phyloP scores from a whole-genome alignment of 2,329 filamentous ascomycete genomes.

The Diaporthe capsici region DNA sequence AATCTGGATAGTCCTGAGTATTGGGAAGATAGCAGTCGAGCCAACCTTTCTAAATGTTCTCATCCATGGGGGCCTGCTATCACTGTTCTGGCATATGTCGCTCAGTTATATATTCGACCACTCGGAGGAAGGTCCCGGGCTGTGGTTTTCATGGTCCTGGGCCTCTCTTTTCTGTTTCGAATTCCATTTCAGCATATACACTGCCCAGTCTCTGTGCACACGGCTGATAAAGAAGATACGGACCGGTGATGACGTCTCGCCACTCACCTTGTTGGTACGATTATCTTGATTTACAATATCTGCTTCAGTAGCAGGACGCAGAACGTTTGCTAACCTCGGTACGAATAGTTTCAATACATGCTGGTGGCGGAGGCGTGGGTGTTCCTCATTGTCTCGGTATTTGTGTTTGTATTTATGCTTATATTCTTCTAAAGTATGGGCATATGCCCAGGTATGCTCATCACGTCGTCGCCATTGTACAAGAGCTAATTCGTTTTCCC shows the following conservation, averaged over 20 bases:
- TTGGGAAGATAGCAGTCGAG: not conserved
- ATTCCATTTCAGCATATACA: not conserved
- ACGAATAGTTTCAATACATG: not conserved
- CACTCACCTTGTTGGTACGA: not conserved
- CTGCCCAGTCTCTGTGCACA: not conserved
- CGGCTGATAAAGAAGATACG: not conserved
- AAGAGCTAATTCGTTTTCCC: not conserved
- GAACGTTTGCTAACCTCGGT: not conserved
- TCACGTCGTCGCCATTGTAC: not conserved
- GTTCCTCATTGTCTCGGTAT: not conserved
- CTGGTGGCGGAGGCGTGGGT: not conserved
- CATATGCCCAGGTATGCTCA: not conserved
- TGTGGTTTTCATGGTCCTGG: not conserved
- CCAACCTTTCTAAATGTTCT: not conserved
- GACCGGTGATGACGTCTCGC: not conserved
- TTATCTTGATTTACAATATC: not conserved
- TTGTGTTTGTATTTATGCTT: not conserved
- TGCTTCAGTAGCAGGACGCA: not conserved
- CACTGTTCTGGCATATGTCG: not conserved
- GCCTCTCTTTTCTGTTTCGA: not conserved
- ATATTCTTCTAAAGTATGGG: not conserved
- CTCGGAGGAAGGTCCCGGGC: not conserved
- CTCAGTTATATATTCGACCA: not conserved
- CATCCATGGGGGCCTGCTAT: not conserved
- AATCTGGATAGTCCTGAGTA: not conserved